Base-by-base conservation (phyloP, 352 stramenopile species). In the Pythium phragmiticola region DNA sequence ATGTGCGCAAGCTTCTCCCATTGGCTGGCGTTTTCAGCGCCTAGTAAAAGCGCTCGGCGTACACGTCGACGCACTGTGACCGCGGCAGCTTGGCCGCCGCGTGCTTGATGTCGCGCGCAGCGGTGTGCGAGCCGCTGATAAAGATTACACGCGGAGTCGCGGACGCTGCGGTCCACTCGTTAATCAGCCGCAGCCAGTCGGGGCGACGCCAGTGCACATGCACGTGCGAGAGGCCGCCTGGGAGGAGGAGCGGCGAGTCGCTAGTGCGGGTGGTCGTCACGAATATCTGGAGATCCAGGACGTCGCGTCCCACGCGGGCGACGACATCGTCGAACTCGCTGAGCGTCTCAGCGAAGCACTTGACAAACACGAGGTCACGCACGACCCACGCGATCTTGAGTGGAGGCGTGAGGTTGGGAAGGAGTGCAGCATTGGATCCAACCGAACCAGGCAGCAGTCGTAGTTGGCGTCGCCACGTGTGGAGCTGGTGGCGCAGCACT, bases 401-500 rank as follows among this genome's bases (percentile, higher is more conserved):
- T 9, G 42, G 60, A 37, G 42, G 62, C 6, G 26, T 54, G 21
- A 39, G 26, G 14, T 13, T 17, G 33, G 37, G 17, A 16, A 16
- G 7, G 23, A 16, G 4, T 36, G 28, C 7, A 39, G 12, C 4
- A 7, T 3, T 28, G 30, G 2, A 30, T 26, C 9, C 45, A 16
- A 16, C 8, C 8, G 41, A 23, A 19, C 7, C 26, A 30, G 26
- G 6, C 7, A 28, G 16, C 1, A 49, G 13, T 21, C 50, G 57
- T 39, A 58, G 30, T 23, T 41, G n/a, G 7, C 23, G 34, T 8
- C 69, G 57, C 60, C 63, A 76, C 46, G 63, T 52, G 41, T 76
- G 63, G 26, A 86, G 67, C 26, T 78, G 50, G 37, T 81, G 67
- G 7, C 76, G 74, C n/a, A 84, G n/a, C 1, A 78, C 60, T 9